Conservation (phyloP, 2,329 filamentous ascomycete genomes). For the Dichotomopilus funicola region DNA sequence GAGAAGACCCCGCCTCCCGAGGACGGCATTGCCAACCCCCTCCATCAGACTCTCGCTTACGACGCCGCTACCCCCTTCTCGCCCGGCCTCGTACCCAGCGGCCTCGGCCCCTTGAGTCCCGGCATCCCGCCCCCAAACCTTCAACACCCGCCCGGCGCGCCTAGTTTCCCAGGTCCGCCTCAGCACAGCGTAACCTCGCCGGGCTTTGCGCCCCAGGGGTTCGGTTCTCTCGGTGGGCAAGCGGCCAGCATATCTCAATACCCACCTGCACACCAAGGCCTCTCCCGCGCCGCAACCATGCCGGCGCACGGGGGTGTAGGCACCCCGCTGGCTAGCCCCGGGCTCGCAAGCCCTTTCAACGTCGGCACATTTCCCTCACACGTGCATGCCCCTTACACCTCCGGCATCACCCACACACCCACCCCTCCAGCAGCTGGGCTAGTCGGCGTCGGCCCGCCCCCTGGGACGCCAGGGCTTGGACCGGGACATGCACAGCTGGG, state of each 20-base stretch:
- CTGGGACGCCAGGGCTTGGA: background rate
- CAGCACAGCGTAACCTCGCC: constrained; percentile 32
- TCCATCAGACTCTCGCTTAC: constrained; percentile 51
- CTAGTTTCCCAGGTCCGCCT: constrained; percentile 37
- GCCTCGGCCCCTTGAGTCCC: constrained; percentile 38
- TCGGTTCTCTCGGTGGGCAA: constrained; percentile 27
- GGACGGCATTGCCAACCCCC: constrained; percentile 54
- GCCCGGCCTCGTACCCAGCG: constrained; percentile 43
- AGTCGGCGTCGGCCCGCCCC: constrained; percentile 34
- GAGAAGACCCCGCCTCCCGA: constrained; percentile 76
- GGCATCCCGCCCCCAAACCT: constrained; percentile 32
- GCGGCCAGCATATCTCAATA: constrained; percentile 8
- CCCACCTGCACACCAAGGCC: constrained; percentile 35
- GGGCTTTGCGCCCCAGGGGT: constrained; percentile 38
- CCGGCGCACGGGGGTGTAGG: constrained; percentile 35
- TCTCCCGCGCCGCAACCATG: constrained; percentile 46
- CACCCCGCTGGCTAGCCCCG: constrained; percentile 37
- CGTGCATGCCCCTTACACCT: constrained; percentile 32
- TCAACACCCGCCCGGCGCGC: constrained; percentile 33
- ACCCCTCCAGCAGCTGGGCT: constrained; percentile 30
- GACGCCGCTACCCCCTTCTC: constrained; percentile 50
- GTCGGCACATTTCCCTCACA: constrained; percentile 38
- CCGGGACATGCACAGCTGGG: constrained; percentile 23
- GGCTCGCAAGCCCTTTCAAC: constrained; percentile 38
- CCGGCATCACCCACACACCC: constrained; percentile 24